These are phyloP conservation scores for Pyrrhoderma noxium DNA, from an alignment of 1,284 basidiomycete species.

Conservation along the genomic window DNA sequence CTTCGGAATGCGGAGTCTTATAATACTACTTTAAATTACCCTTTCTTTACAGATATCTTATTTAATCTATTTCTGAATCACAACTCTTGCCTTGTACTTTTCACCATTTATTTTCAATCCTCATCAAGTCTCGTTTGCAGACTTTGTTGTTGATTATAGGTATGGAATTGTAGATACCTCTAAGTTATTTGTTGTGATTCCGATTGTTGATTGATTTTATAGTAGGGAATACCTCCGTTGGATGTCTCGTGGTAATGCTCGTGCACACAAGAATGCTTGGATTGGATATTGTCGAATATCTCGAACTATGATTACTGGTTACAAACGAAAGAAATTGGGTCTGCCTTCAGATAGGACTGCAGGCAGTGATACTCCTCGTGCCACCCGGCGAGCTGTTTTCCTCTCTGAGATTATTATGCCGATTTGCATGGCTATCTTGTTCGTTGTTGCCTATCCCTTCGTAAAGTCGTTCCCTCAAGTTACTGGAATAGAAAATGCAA, in stretches of 20 bases:
- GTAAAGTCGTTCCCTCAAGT: constrained; percentile 73
- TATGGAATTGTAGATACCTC: too few relatives aligned
- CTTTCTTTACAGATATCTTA: too few relatives aligned
- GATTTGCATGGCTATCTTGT: constrained; percentile 72
- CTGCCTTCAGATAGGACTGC: constrained; percentile 90
- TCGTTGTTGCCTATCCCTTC: constrained; percentile 87
- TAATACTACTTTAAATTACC: too few relatives aligned
- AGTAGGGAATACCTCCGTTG: constrained; percentile 85
- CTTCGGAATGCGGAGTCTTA: too few relatives aligned
- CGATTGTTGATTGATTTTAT: neutral
- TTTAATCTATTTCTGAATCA: too few relatives aligned
- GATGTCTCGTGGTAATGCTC: constrained; percentile 96
- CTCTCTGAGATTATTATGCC: constrained; percentile 87
- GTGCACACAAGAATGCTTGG: constrained; percentile 96
- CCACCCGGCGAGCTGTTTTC: constrained; percentile 83
- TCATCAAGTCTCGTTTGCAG: too few relatives aligned
- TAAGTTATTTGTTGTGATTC: constrained; percentile 9
- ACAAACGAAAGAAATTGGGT: constrained; percentile 94
- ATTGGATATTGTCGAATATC: constrained; percentile 94
- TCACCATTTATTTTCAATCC: too few relatives aligned
- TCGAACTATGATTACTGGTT: constrained; percentile 92
- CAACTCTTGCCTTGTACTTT: too few relatives aligned
- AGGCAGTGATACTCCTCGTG: constrained; percentile 78
- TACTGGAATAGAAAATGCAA: constrained; percentile 62
- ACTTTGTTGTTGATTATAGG: too few relatives aligned